These are phyloP conservation scores for Populus alba DNA, from an alignment of 345 rosid genomes.

Conservation along the genomic window DNA sequence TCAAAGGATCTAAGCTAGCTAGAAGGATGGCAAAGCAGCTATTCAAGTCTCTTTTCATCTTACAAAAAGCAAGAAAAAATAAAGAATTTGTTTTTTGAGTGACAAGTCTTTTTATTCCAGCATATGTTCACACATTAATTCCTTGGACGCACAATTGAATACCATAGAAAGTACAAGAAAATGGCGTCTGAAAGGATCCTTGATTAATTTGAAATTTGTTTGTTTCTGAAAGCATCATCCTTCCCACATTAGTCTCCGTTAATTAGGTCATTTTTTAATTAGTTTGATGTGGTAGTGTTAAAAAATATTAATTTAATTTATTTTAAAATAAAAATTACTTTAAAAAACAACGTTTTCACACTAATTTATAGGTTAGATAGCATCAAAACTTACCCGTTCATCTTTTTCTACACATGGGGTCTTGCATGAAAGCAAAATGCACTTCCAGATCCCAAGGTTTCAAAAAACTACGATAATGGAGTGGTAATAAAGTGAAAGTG, in stretches of 20 bases:
- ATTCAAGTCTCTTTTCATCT: slow-evolving; percentile 8
- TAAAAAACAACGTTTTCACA: too few species aligned
- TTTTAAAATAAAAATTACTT: too few species aligned
- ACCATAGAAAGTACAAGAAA: neutral
- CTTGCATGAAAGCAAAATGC: slow-evolving; percentile 10
- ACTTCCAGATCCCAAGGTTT: neutral
- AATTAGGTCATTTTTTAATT: too few species aligned
- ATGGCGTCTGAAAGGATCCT: neutral
- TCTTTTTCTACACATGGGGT: neutral
- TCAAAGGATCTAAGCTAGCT: slow-evolving; percentile 29
- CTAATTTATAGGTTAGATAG: too few species aligned
- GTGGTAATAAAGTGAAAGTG: neutral
- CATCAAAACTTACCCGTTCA: neutral
- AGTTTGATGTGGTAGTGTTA: too few species aligned
- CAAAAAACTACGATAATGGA: neutral
- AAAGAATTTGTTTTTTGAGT: slow-evolving; percentile 14
- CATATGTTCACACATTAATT: neutral
- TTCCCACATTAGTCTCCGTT: too few species aligned
- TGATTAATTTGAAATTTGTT: too few species aligned
- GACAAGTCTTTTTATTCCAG: neutral
- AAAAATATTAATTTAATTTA: too few species aligned
- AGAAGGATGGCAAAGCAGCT: slow-evolving; percentile 22
- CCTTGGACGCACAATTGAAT: neutral
- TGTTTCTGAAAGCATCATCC: too few species aligned
- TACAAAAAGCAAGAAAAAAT: slow-evolving; percentile 16